Evolutionary conservation across 108 stramenopile genomes (phyloP).

Genomic region (Cylindrotheca closterium): DNA sequence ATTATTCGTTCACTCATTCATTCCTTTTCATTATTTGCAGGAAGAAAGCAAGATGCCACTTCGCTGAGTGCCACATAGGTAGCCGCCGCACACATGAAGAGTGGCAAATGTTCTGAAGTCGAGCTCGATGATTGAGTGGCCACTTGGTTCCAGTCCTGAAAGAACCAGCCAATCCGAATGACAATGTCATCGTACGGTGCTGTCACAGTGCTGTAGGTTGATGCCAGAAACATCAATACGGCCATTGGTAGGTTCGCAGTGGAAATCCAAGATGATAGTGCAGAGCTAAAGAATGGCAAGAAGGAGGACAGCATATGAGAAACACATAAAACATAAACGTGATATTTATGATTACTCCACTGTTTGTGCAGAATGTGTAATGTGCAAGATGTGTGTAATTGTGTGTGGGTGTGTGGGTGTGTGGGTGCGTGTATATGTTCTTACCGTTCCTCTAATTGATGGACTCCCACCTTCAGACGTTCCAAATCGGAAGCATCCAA

Average conservation of each 20-base stretch:
- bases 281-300: too few species aligned
- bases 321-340: neutral
- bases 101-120: neutral
- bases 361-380: neutral
- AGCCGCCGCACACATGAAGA: neutral
- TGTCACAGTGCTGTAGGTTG: neutral
- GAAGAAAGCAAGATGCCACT: neutral
- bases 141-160: neutral
- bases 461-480: too few species aligned
- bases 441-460: too few species aligned
- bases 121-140: too few species aligned
- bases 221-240: neutral
- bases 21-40: neutral
- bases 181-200: neutral
- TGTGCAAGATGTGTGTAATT: neutral
- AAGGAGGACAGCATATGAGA: too few species aligned
- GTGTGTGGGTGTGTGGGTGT: neutral
- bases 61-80: neutral
- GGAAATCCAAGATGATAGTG: neutral
- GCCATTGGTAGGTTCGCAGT: neutral
- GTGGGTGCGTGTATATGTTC: neutral
- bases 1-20: neutral
- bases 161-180: neutral
- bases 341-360: neutral
- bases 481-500: too few species aligned